Percentiles rank a stretch among this genome's conserved stretches.
Evolutionary conservation across 805 yeast species (phyloP).

Genomic region (Metschnikowia chrysomelidarum): DNA sequence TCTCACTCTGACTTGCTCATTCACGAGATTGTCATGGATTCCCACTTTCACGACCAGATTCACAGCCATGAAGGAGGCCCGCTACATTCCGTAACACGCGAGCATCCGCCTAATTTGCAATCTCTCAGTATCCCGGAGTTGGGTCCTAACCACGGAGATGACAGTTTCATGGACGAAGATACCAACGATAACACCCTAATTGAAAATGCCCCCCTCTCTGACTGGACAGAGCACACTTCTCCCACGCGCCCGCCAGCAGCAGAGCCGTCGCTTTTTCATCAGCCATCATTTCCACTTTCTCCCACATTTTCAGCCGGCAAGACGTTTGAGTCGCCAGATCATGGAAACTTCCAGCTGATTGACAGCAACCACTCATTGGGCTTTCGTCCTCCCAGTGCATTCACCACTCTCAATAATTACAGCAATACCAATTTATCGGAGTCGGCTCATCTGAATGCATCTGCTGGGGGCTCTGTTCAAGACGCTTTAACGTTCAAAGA

Average conservation of each 20-base stretch:
- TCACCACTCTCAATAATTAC: conserved; percentile 39
- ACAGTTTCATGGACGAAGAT: conserved; percentile 43
- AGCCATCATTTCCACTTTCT: conserved; percentile 22
- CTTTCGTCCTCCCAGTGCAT: conserved; percentile 41
- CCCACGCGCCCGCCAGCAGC: conserved; percentile 10
- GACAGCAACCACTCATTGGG: conserved; percentile 30
- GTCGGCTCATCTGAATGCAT: conserved; percentile 24
- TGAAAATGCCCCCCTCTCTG: conserved; percentile 9
- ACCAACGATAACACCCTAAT: conserved; percentile 20
- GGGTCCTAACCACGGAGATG: conserved; percentile 15
- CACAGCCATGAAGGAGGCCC: conserved; percentile 1
- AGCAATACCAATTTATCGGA: conserved; percentile 42
- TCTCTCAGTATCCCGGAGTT: conserved; percentile 9
- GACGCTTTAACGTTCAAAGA: conserved; percentile 9
- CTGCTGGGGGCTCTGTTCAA: conserved; percentile 9
- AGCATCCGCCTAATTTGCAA: conserved; percentile 6
- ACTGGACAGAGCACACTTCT: conserved; percentile 8
- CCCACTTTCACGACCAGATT: conserved; percentile 1
- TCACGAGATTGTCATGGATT: conserved; percentile 2
- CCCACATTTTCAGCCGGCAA: conserved; percentile 23
- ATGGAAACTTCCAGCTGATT: conserved; percentile 34
- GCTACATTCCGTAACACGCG: conserved; percentile 10
- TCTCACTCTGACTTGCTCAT: too few relatives aligned
- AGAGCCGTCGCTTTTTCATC: conserved; percentile 12
- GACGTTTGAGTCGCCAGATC: conserved; percentile 18